Base-by-base conservation (phyloP, 2,329 filamentous ascomycete genomes). In the Zymoseptoria ardabiliae region DNA sequence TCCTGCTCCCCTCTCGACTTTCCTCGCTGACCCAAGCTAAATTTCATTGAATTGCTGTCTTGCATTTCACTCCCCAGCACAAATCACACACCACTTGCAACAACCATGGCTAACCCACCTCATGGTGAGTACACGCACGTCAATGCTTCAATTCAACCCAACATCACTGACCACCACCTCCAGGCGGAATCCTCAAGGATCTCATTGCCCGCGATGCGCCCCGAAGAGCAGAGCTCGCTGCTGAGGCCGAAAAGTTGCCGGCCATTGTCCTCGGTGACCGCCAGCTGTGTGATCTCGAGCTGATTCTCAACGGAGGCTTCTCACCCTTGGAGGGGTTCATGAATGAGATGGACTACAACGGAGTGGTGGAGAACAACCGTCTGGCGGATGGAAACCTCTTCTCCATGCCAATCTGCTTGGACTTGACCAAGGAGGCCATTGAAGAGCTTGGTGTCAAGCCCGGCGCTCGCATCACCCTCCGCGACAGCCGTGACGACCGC, bases 291-390 rank as follows among this genome's bases (percentile, higher is more conserved):
- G 94, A 99, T 82, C 83, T 99, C 68, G 94, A 99, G 79, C 79
- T 99, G 77, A 91, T 99, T 72, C 86, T 99, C 76, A 97, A 91
- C 77, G 94, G 94, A 74, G 94, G 94, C 66, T 99, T 99, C 81
- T 97, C 92, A 66, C 94, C 94, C 61, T 85, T 99, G 49, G 93
- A 99, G 85, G 94, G 92, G 72, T 99, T 99, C 82, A 88, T 99
- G 89, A 96, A 85, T 76, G 86, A 99, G 82, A 88, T 91, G 78
- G 94, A 99, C 78, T 99, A 96, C 82, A 89, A 96, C 77, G 87
- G 89, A 65, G 94, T 99, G 65, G 92, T 97, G 67, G 86, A 88
- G 76, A 85, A 93, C 69, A 87, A 89, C 80, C 90, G 94, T 70
- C 88, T 99, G 60, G 85, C 85, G 60, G 87, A 91, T 78, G 94